Evolutionary conservation across 805 yeast genomes (phyloP), one percentile per base, ranked within the genome.

Genomic region (Metschnikowia aberdeeniae): DNA sequence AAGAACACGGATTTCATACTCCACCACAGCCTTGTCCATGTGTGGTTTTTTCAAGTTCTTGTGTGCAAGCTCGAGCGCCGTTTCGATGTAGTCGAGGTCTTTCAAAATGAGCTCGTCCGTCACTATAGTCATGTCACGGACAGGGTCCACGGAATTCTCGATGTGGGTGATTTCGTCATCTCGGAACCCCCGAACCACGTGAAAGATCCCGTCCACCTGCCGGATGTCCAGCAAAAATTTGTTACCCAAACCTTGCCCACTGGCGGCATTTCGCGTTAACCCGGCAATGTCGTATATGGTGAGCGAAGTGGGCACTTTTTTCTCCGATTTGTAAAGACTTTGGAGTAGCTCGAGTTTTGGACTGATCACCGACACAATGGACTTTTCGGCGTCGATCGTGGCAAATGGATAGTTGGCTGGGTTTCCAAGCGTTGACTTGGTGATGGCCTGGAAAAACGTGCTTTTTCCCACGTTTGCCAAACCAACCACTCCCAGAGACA

Each of bases 351-450:
- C 95, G 60, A 93, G 82, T 66, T 96, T 82, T 50, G 85, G 79
- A 50, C 96, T 87, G 59, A 97, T 97, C 49, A 93, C 98, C 55
- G 83, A 81, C 44, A 92, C 96, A 65, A 95, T 82, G 38, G 98
- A 97, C 73, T 92, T 97, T 73, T 93, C 98, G 44, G 99, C 98
- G 58, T 92, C 97, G 64, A 89, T 89, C 45, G 99, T 92, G 35
- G 99, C 99, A 65, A 89, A 92, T 22, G 99, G 99, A 67, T 90
- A 92, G 68, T 92, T 92, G 47, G 98, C 99, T 45, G 99, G 98
- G 73, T 68, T 89, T 52, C 99, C 98, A 55, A 93, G 73, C 39
- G 90, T 89, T 56, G 90, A 88, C 70, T 84, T 82, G 45, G 98
- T 92, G 62, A 93, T 86, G 45, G 97, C 96, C 70, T 93, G 98